Conservation (phyloP, 495 filamentous ascomycete genomes). For the Elaphomyces granulatus region DNA sequence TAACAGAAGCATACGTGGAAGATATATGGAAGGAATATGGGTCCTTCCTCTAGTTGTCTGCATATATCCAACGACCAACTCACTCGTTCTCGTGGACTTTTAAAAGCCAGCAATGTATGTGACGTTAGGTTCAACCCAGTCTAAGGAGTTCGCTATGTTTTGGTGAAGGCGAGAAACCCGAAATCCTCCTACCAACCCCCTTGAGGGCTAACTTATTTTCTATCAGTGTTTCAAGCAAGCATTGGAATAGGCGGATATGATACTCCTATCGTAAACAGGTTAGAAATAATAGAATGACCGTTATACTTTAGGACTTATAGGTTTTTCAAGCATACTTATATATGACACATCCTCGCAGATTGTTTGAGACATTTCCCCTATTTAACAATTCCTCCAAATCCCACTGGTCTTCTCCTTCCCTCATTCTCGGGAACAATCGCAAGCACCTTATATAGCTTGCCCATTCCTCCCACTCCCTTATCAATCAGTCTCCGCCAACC, state of each 20-base stretch:
- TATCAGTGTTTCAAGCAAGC: too few relatives aligned
- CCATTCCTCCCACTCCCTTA: slow-evolving; percentile 68
- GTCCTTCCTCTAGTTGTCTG: too few relatives aligned
- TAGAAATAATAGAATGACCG: neutral
- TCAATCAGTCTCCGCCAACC: slow-evolving; percentile 72
- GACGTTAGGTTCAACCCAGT: too few relatives aligned
- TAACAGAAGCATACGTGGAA: slow-evolving; percentile 77
- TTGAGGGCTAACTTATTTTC: too few relatives aligned
- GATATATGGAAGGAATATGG: slow-evolving; percentile 75
- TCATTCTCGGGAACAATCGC: slow-evolving; percentile 73
- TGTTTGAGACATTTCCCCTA: neutral
- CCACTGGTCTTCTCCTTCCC: slow-evolving; percentile 63
- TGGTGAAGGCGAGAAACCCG: too few relatives aligned
- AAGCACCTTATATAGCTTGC: slow-evolving; percentile 84
- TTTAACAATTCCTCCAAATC: slow-evolving; percentile 69
- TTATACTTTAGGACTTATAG: neutral
- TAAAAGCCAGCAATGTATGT: too few relatives aligned
- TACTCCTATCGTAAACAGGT: neutral
- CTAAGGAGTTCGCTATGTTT: too few relatives aligned
- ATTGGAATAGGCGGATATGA: too few relatives aligned
- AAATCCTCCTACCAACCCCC: too few relatives aligned
- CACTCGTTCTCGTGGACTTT: too few relatives aligned
- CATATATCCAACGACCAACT: too few relatives aligned
- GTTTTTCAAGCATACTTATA: neutral
- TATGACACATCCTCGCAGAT: slow-evolving; percentile 1